phyloP scores from a whole-genome alignment of 768 basidiomycete genomes.

The Tephrocybe rancida region DNA sequence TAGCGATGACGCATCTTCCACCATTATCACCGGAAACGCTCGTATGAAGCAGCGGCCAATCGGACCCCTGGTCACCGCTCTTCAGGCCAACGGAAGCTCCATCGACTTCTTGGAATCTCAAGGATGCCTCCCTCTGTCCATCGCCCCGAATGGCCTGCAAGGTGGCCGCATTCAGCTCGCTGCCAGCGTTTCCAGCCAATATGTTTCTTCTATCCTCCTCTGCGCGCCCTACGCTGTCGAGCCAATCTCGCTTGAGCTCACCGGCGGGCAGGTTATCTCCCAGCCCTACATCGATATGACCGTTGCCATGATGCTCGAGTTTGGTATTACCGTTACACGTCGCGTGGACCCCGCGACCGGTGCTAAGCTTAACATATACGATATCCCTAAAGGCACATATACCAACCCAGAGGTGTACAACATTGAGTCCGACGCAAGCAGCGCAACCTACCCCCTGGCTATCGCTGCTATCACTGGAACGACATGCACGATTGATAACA shows the following conservation, averaged over 20 bases:
- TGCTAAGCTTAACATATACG: slow-evolving; percentile 75
- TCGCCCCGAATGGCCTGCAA: slow-evolving; percentile 79
- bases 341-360: slow-evolving; percentile 62
- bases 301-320: slow-evolving; percentile 94
- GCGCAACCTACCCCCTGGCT: slow-evolving; percentile 95
- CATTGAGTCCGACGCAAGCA: slow-evolving; percentile 95
- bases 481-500: slow-evolving; percentile 89
- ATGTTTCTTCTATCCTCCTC: slow-evolving; percentile 95
- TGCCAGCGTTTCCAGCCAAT: slow-evolving; percentile 96
- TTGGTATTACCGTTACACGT: slow-evolving; percentile 79
- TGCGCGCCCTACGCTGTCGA: slow-evolving; percentile 92
- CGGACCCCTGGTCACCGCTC: slow-evolving; percentile 91
- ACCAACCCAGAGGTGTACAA: slow-evolving; percentile 77
- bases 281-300: slow-evolving; percentile 99
- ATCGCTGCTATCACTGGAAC: slow-evolving; percentile 98
- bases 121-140: slow-evolving; percentile 89
- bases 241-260: slow-evolving; percentile 86
- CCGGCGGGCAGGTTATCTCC: slow-evolving; percentile 94
- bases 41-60: slow-evolving; percentile 99
- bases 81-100: slow-evolving; percentile 75
- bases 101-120: slow-evolving; percentile 78
- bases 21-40: slow-evolving; percentile 94
- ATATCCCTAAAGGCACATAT: slow-evolving; percentile 82
- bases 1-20: slow-evolving; percentile 45
- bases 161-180: slow-evolving; percentile 86